Base-by-base conservation (phyloP, 768 basidiomycete species). In the Suillus hirtellus region DNA sequence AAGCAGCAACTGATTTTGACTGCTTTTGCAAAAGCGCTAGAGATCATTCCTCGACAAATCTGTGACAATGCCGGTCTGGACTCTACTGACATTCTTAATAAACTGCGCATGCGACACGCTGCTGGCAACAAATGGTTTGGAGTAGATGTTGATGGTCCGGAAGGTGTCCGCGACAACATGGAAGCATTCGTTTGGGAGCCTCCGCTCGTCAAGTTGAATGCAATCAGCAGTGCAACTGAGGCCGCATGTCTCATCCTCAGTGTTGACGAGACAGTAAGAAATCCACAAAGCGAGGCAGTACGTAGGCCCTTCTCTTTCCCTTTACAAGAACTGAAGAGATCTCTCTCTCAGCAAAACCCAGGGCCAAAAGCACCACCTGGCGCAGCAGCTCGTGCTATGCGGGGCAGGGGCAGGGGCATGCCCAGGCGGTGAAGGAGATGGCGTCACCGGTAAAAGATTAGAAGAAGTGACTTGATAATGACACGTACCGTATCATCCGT, bases 161-260 rank as follows among this genome's bases (percentile, higher is more conserved):
- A 92, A 35, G 93, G 95, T 21, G 92, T 98, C 34, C 88, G 93
- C 61, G 88, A 99, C 77, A 99, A 99, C 77, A 89, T 99, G 89
- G 93, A 94, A 60, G 91, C 93, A 52, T 99, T 99, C 71, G 96
- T 99, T 9, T 99, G 97, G 96, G 97, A 99, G 73, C 96, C 97
- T 17, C 90, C 90, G 66, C 81, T 99, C 64, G 93, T 99, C 71
- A 99, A 99, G 80, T 78, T 88, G 53, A 99, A 99, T 71, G 97
- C 97, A 27, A 89, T 99, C 71, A 90, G 88, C 75, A 96, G 96
- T 71, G 97, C 97, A 6, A 84, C 93, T 11, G 97, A 99, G 77
- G 97, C 97, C 11, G 96, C 97, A 12, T 98, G 93, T 77, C 76
- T 99, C 74, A 94, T 99, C 69, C 79, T 99, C 63, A 95, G 93